These are phyloP conservation scores for Zangia roseola DNA, from an alignment of 768 basidiomycete species.

Conservation along the genomic window DNA sequence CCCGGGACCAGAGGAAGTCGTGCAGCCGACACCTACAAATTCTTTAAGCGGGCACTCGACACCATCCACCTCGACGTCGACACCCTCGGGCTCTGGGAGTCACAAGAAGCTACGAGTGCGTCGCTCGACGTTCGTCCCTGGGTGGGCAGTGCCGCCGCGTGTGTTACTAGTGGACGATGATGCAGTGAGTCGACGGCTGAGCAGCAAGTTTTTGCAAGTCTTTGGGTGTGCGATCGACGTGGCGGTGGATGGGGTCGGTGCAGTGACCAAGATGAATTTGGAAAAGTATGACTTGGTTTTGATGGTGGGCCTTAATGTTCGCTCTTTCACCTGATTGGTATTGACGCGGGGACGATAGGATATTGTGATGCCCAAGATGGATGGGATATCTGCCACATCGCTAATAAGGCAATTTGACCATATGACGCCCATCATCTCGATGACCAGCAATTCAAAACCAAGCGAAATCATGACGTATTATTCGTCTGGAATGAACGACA, in stretches of 20 bases:
- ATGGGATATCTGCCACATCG: conserved; percentile 88
- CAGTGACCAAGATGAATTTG: conserved; percentile 94
- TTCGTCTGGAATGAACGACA: conserved; percentile 87
- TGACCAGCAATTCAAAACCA: conserved; percentile 94
- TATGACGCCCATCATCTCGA: conserved; percentile 96
- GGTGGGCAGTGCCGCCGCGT: conserved; percentile 88
- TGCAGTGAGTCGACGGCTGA: conserved; percentile 82
- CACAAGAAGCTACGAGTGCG: conserved; percentile 62
- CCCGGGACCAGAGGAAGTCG: conserved; percentile 37
- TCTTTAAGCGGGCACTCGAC: conserved; percentile 15
- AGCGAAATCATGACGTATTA: conserved; percentile 87
- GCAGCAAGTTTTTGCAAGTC: conserved; percentile 91
- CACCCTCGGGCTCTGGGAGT: conserved; percentile 5
- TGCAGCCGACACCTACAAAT: conserved; percentile 39
- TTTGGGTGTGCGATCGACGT: conserved; percentile 95
- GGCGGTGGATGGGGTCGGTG: conserved; percentile 88
- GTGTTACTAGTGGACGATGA: conserved; percentile 97
- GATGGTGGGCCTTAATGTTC: conserved; percentile 61
- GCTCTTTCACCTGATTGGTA: neutral
- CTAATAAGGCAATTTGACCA: conserved; percentile 94
- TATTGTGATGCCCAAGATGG: conserved; percentile 90
- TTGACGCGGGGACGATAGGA: conserved; percentile 49
- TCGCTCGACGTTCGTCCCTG: conserved; percentile 79
- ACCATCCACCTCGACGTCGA: conserved; percentile 12
- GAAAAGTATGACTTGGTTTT: conserved; percentile 95